phyloP scores from a whole-genome alignment of 345 rosid species.

The Eucalyptus grandis region DNA sequence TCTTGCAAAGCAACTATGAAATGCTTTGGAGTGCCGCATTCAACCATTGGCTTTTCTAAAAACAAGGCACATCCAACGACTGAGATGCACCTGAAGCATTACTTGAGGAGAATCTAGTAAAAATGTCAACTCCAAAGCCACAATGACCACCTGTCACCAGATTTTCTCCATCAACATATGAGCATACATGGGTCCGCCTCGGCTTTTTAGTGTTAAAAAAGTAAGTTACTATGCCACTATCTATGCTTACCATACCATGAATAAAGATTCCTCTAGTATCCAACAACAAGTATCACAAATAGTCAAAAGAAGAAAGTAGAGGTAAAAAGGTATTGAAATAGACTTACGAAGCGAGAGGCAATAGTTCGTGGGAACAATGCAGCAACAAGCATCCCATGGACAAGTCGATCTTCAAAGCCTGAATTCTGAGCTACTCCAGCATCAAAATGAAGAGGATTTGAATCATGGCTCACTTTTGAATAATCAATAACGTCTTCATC shows the following conservation, averaged over 20 bases:
- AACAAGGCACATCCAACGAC: neutral
- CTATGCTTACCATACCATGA: neutral
- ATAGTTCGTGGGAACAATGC: constrained; percentile 73
- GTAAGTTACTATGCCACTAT: neutral
- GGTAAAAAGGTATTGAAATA: neutral
- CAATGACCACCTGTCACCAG: neutral
- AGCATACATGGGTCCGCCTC: neutral
- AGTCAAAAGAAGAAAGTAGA: neutral
- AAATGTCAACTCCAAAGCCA: neutral
- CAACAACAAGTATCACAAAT: neutral
- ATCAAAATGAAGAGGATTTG: constrained; percentile 76
- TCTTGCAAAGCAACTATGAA: neutral
- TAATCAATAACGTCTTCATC: constrained; percentile 51
- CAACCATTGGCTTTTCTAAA: neutral
- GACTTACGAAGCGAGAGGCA: constrained; percentile 66
- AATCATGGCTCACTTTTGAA: constrained; percentile 68
- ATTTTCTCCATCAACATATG: neutral
- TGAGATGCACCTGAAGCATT: neutral
- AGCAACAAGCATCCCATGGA: constrained; percentile 91
- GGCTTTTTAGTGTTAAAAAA: neutral
- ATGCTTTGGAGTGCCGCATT: neutral
- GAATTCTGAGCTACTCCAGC: constrained; percentile 36
- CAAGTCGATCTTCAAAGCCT: constrained; percentile 59
- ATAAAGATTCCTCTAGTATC: neutral
- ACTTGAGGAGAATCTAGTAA: neutral